Conservation (phyloP, 306 rosid species). For the Lathyrus tuberosus region DNA sequence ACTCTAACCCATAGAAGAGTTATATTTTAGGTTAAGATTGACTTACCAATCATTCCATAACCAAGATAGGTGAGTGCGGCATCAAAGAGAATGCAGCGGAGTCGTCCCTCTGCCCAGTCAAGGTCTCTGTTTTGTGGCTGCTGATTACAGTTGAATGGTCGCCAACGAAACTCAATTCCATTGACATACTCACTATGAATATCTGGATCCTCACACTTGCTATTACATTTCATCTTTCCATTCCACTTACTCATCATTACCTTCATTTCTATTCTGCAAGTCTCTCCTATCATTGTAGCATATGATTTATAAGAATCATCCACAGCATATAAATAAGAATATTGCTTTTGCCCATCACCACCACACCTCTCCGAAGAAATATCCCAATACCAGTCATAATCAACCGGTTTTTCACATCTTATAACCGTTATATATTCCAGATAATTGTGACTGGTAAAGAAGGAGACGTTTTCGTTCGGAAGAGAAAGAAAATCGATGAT, state of each 20-base stretch:
- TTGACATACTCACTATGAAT: neutral
- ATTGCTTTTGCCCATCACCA: neutral
- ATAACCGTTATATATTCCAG: neutral
- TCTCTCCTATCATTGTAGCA: neutral
- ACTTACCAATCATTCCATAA: neutral
- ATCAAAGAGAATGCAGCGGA: neutral
- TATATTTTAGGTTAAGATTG: no score
- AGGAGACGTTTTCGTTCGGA: conserved; percentile 1
- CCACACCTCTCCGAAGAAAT: neutral
- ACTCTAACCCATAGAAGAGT: no score
- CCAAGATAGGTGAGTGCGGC: neutral
- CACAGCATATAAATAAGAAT: neutral
- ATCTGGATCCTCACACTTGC: neutral
- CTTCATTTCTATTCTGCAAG: conserved; percentile 1
- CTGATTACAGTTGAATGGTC: neutral
- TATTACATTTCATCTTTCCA: neutral
- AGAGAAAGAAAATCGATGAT: neutral
- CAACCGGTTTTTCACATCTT: conserved; percentile 9
- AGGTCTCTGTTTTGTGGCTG: neutral
- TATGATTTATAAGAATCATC: no score
- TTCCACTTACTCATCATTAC: neutral
- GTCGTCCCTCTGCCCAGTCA: neutral
- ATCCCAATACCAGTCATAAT: neutral
- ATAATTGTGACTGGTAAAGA: neutral
- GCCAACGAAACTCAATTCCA: conserved; percentile 11